Percentiles rank a stretch among this genome's conserved stretches.
Conservation (phyloP, 345 rosid species). For the Brassica napus region DNA sequence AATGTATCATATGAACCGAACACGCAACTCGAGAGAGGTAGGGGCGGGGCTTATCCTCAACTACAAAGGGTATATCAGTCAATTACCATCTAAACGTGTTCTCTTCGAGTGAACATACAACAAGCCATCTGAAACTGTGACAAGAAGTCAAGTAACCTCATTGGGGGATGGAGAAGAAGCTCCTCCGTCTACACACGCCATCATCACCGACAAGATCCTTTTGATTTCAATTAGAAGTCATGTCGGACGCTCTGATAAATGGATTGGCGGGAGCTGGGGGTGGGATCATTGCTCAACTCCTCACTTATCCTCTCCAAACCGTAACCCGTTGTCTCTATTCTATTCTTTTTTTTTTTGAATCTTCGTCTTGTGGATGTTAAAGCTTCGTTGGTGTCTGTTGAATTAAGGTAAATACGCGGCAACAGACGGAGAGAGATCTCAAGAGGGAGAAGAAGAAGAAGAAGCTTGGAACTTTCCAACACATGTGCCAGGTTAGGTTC, state of each 20-base stretch:
- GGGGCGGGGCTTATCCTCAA: constrained; percentile 13
- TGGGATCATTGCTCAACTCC: constrained; percentile 95
- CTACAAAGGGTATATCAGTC: not conserved
- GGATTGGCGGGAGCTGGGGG: constrained; percentile 98
- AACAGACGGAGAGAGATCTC: constrained; percentile 91
- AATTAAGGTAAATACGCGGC: constrained; percentile 79
- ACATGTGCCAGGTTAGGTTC: constrained; percentile 80
- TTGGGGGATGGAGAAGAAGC: not conserved
- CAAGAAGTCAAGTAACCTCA: too few relatives aligned
- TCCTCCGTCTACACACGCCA: constrained; percentile 9
- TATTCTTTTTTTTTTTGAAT: not conserved
- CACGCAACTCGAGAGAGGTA: constrained; percentile 34
- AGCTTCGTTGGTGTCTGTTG: not conserved
- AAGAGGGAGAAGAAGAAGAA: constrained; percentile 80
- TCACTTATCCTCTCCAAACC: constrained; percentile 93
- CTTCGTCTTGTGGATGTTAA: not conserved
- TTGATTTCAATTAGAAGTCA: constrained; percentile 19
- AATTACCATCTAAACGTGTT: not conserved
- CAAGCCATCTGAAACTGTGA: not conserved
- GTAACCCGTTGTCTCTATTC: constrained; percentile 41
- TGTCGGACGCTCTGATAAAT: constrained; percentile 97
- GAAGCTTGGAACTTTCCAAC: constrained; percentile 68
- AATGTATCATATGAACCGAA: not conserved
- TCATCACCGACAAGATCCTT: not conserved
- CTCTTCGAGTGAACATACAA: not conserved